phyloP scores from a whole-genome alignment of 1,284 basidiomycete species.

The Ceratobasidium sp. region DNA sequence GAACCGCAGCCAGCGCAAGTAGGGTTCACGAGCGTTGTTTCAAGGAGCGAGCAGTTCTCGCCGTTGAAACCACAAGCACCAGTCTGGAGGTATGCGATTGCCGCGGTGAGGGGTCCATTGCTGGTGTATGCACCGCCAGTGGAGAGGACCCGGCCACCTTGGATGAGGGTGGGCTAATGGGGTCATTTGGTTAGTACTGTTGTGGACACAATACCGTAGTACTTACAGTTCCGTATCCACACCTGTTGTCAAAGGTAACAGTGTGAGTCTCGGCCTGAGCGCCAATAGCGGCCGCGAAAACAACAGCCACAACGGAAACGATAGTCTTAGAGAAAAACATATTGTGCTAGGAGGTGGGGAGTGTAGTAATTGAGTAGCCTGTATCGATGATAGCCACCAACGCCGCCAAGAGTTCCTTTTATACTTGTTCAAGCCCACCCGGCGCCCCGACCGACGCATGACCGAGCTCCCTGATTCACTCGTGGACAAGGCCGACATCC shows the following conservation, averaged over 20 bases:
- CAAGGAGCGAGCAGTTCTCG: constrained; percentile 62
- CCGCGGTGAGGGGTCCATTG: constrained; percentile 58
- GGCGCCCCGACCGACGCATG: too few relatives aligned
- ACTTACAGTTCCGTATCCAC: constrained; percentile 57
- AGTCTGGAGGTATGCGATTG: constrained; percentile 62
- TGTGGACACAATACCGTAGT: background rate
- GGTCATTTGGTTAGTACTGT: background rate
- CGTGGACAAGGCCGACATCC: too few relatives aligned
- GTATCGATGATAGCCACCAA: background rate
- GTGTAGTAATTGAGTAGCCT: background rate
- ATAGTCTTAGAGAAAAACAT: constrained; percentile 16
- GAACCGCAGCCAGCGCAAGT: constrained; percentile 60
- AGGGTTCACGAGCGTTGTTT: constrained; percentile 62
- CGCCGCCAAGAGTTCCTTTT: background rate
- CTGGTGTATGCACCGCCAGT: constrained; percentile 55
- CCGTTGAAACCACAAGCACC: constrained; percentile 62
- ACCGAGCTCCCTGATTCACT: too few relatives aligned
- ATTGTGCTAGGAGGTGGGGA: background rate
- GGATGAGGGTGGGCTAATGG: constrained; percentile 53
- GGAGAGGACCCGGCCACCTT: constrained; percentile 52
- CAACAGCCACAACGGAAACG: constrained; percentile 3
- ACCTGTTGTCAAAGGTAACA: constrained; percentile 56
- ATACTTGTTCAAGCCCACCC: background rate
- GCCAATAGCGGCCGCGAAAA: constrained; percentile 31
- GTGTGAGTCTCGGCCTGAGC: constrained; percentile 53